Percentiles rank a stretch among this genome's conserved stretches.
Evolutionary conservation across 2,329 filamentous ascomycete species (phyloP).

Genomic region (Fusarium sp.): DNA sequence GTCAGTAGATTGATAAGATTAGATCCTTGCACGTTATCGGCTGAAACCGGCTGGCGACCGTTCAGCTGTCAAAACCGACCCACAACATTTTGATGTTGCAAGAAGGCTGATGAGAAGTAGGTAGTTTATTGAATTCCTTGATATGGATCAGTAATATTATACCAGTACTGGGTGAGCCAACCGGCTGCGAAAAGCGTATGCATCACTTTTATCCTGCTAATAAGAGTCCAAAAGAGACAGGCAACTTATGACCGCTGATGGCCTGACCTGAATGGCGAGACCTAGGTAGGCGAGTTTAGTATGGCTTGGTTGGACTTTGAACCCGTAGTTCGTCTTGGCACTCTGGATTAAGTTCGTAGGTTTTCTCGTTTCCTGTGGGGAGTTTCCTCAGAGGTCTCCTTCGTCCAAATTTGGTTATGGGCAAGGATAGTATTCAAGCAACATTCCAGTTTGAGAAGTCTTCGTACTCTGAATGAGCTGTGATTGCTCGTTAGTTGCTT

Average conservation of each 20-base stretch:
- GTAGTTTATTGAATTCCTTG: neutral
- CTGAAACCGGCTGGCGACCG: constrained; percentile 25
- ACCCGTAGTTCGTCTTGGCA: neutral
- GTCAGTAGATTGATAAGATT: constrained; percentile 52
- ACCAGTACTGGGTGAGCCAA: neutral
- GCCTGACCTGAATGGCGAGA: neutral
- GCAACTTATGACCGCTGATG: neutral
- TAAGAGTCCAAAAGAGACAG: neutral
- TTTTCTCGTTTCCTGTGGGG: neutral
- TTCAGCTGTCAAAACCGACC: constrained; percentile 1
- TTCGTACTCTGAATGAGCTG: neutral
- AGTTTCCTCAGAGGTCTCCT: neutral
- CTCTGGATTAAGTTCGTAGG: neutral
- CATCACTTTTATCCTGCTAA: neutral
- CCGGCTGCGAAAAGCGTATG: neutral
- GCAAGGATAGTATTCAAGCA: neutral
- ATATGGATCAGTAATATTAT: neutral
- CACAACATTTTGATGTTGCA: neutral
- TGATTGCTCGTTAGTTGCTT: neutral
- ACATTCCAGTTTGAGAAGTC: neutral
- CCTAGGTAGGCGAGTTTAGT: neutral
- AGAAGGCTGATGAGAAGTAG: neutral
- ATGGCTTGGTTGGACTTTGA: neutral
- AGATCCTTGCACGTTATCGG: constrained; percentile 41
- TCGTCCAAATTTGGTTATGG: neutral